Evolutionary conservation across 139 green algal species (phyloP), one percentile per base, ranked within the genome.

Genomic region (Chlamydomonas urium): DNA sequence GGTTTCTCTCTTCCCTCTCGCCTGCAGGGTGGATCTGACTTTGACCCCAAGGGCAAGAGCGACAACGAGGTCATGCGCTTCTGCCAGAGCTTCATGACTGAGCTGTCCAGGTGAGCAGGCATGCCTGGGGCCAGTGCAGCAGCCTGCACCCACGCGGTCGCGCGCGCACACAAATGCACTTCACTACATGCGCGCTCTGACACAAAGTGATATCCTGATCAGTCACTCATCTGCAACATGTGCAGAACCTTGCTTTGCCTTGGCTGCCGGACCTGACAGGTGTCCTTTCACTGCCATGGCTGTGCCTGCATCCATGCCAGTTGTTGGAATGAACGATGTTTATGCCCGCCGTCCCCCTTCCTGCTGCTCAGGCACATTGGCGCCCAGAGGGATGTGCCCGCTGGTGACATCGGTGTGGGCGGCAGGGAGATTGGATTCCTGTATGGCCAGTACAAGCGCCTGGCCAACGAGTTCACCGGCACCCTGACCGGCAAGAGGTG

Each of bases 401-500:
- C 91, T 8, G 91, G 91, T 24, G 91, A 96, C 75, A 96, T 96
- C 50, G 88, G 88, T 33, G 87, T 92, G 21, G 89, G 89, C 6
- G 82, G 72, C 36, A 50, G 79, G 23, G 79, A 81, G 78, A 87
- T 96, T 50, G 91, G 91, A 21, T 96, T 83, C 78, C 65, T 96
- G 78, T 95, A 85, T 72, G 90, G 90, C 2, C 91, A 96, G 79
- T 96, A 93, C 84, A 94, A 94, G 81, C 80, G 89, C 48, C 78
- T 96, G 50, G 71, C 47, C 10, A 85, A 84, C 32, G 38, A 84
- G 24, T 92, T 81, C 72, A 73, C 62, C 0, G 85, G 85, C 4
- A 75, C 89, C 1, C 81, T 96, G 29, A 95, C 90, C 19, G 90
- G 90, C 66, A 95, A 95, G 74, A 77, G 73, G 75, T 85, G 45